These are phyloP conservation scores for Scedosporium aurantiacum DNA, from an alignment of 2,329 filamentous ascomycete species.

Conservation along the genomic window DNA sequence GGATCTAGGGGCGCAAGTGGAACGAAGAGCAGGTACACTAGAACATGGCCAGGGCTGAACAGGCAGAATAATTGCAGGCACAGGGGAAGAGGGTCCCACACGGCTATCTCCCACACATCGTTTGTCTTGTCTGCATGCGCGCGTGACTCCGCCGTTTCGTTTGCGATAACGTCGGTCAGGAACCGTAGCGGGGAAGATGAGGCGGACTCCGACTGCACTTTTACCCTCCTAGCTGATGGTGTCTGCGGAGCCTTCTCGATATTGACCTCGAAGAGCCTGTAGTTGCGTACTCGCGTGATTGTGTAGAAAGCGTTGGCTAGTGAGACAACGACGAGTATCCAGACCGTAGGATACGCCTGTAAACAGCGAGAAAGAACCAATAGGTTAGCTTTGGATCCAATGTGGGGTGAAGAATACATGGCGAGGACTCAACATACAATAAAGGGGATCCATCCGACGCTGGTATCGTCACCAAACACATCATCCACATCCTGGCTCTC, in stretches of 20 bases:
- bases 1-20: constrained; percentile 67
- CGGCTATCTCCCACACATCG: constrained; percentile 88
- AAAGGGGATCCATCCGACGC: constrained; percentile 53
- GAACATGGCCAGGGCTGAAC: constrained; percentile 88
- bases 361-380: background rate
- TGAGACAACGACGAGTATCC: constrained; percentile 57
- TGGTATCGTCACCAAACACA: constrained; percentile 65
- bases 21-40: constrained; percentile 81
- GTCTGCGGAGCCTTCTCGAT: constrained; percentile 69
- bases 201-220: constrained; percentile 72
- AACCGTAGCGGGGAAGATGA: constrained; percentile 70
- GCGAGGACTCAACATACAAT: constrained; percentile 29
- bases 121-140: constrained; percentile 70
- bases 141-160: constrained; percentile 65
- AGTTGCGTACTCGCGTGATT: constrained; percentile 70
- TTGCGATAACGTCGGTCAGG: constrained; percentile 55
- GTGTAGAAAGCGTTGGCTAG: constrained; percentile 69
- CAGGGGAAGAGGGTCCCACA: constrained; percentile 88
- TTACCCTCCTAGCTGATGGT: constrained; percentile 77
- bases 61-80: constrained; percentile 74
- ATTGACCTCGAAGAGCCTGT: constrained; percentile 80
- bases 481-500: constrained; percentile 51
- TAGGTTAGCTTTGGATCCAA: background rate
- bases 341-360: constrained; percentile 61
- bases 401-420: background rate